Percentiles rank a stretch among this genome's conserved stretches.
Evolutionary conservation across 1,139 yeast species (phyloP).

Genomic region (Meyerozyma elateridarum): DNA sequence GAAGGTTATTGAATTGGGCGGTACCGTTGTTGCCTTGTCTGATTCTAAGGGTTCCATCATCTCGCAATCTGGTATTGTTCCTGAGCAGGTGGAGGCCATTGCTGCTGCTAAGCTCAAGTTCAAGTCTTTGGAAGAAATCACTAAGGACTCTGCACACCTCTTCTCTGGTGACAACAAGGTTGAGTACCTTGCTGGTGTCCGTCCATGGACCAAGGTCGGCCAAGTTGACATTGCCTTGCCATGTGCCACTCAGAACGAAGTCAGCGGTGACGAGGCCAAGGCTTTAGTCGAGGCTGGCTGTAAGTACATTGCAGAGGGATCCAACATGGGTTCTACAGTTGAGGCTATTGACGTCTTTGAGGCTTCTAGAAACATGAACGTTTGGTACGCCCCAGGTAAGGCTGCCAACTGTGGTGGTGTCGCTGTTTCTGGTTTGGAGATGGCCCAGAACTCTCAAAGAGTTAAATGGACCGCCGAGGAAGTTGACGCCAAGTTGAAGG

Average conservation of each 20-base stretch:
- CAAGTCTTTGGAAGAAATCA: slow-evolving; percentile 70
- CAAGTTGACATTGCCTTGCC: slow-evolving; percentile 95
- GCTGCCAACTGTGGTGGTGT: slow-evolving; percentile 99
- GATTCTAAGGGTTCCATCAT: slow-evolving; percentile 91
- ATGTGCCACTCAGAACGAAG: slow-evolving; percentile 98
- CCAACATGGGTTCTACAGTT: slow-evolving; percentile 98
- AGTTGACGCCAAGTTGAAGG: slow-evolving; percentile 83
- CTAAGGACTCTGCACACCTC: slow-evolving; percentile 48
- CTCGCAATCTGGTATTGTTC: slow-evolving; percentile 73
- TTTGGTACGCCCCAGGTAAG: slow-evolving; percentile 99
- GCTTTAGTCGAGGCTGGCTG: slow-evolving; percentile 89
- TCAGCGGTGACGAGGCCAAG: slow-evolving; percentile 94
- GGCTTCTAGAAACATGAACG: slow-evolving; percentile 68
- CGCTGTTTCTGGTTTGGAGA: slow-evolving; percentile 96
- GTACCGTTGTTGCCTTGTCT: slow-evolving; percentile 86
- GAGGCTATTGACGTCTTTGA: slow-evolving; percentile 96
- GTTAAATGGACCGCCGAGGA: slow-evolving; percentile 82
- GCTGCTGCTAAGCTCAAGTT: slow-evolving; percentile 79
- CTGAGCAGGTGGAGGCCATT: slow-evolving; percentile 72
- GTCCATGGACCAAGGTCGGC: slow-evolving; percentile 95
- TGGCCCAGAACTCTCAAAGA: slow-evolving; percentile 99
- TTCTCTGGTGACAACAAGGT: slow-evolving; percentile 51
- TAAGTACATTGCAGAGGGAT: slow-evolving; percentile 95
- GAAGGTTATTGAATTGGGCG: slow-evolving; percentile 95
- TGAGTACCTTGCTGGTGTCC: slow-evolving; percentile 85